Evolutionary conservation across 1,139 yeast genomes (phyloP), one percentile per base, ranked within the genome.

Genomic region (Debaryomycetaceae sp.): DNA sequence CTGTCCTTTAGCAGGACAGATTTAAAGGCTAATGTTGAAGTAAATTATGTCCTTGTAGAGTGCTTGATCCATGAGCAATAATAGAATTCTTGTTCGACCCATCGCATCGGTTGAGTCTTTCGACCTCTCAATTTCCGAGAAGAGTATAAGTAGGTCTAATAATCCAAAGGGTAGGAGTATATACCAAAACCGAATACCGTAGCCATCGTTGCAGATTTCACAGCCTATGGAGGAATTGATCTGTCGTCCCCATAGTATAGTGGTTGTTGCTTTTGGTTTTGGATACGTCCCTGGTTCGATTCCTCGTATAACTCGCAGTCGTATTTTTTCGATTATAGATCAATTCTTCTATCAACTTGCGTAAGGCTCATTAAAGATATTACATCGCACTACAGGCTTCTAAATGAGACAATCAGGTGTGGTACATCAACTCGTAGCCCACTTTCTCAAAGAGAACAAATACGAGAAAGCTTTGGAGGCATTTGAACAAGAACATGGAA

Each of bases 201-300:
- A 4, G 20, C 20, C 20, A 17, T 17, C 20, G 20, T 4, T 17
- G 20, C 20, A 17, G 20, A 17, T 17, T 17, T 17, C 20, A 17
- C 20, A 17, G 20, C 20, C 20, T 17, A 17, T 17, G 20, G 20
- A 17, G 20, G 20, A 2, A 17, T 17, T 17, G 20, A 17, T 17
- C 20, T 17, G 20, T 3, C 3, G 68, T 67, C 60, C 58, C 56
- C 55, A 53, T 63, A 63, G 67, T 62, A 67, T 63, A 63, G 68
- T 61, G 77, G 77, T 71, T 70, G 72, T 72, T 77, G 72, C 77
- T 57, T 58, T 66, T 64, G 77, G 77, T 72, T 72, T 66, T 72
- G 77, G 72, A 84, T 90, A 75, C 81, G 82, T 85, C 93, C 89
- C 90, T 91, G 85, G 91, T 85, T 85, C 91, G 93, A 85, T 83